Conservation (phyloP, 768 basidiomycete genomes). For the Termitomyces sp. region DNA sequence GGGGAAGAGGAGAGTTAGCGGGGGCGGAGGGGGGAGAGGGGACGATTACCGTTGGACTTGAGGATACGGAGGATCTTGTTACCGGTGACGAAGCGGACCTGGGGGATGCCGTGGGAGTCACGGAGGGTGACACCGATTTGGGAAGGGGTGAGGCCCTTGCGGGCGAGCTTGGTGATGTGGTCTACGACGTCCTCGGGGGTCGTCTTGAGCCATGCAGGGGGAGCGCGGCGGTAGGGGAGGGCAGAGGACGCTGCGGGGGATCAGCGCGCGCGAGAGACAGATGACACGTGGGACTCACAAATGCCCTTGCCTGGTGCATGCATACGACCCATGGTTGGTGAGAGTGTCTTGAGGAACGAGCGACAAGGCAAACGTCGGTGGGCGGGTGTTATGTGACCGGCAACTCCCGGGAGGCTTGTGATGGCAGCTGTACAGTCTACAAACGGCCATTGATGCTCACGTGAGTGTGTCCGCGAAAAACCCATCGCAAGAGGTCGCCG, state of each 20-base stretch:
- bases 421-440: slow-evolving; percentile 50
- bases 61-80: slow-evolving; percentile 99
- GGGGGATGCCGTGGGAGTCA: slow-evolving; percentile 97
- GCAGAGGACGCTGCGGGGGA: slow-evolving; percentile 73
- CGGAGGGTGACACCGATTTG: slow-evolving; percentile 98
- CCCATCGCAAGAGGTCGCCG: slow-evolving; percentile 34
- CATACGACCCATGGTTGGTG: slow-evolving; percentile 88
- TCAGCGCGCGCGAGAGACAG: neutral
- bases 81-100: slow-evolving; percentile 96
- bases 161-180: slow-evolving; percentile 94
- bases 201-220: slow-evolving; percentile 96
- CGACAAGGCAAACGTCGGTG: neutral
- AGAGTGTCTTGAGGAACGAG: slow-evolving; percentile 31
- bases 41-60: slow-evolving; percentile 78
- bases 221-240: slow-evolving; percentile 93
- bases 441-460: slow-evolving; percentile 44
- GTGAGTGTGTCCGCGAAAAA: slow-evolving; percentile 16
- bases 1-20: slow-evolving; percentile 14
- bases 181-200: slow-evolving; percentile 93
- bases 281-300: slow-evolving; percentile 51
- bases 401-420: slow-evolving; percentile 38
- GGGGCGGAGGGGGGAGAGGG: slow-evolving; percentile 10
- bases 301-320: slow-evolving; percentile 99
- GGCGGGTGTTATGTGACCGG: slow-evolving; percentile 15
- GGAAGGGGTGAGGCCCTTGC: slow-evolving; percentile 96